phyloP scores from a whole-genome alignment of 176 grass and related monocot genomes.

The Elaeis guineensis region DNA sequence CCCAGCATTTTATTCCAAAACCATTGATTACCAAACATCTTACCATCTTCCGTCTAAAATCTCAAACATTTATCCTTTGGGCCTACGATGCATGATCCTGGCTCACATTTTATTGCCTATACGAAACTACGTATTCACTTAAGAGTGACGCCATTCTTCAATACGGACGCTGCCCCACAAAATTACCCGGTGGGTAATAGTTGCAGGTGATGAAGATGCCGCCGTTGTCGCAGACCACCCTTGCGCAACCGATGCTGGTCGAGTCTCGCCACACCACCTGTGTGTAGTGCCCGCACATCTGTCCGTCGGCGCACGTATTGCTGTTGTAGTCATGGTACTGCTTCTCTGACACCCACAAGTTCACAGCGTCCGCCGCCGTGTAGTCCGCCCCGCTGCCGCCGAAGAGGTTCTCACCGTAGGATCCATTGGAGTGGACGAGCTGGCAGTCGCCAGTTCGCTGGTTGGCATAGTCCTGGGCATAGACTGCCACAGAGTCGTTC shows the following conservation, averaged over 20 bases:
- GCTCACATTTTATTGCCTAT: no score
- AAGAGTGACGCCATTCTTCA: background rate
- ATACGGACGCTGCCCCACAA: slow-evolving; percentile 28
- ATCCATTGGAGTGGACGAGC: slow-evolving; percentile 32
- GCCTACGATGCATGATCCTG: no score
- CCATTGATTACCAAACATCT: no score
- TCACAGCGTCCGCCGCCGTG: slow-evolving; percentile 24
- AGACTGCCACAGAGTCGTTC: slow-evolving; percentile 24
- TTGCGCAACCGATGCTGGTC: slow-evolving; percentile 35
- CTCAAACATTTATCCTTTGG: no score
- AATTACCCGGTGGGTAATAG: slow-evolving; percentile 44
- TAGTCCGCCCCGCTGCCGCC: slow-evolving; percentile 10
- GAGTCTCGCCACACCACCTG: slow-evolving; percentile 53
- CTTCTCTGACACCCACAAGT: slow-evolving; percentile 24
- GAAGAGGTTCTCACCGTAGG: slow-evolving; percentile 58
- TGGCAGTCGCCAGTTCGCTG: slow-evolving; percentile 24
- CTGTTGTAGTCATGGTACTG: slow-evolving; percentile 33
- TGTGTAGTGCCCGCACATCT: slow-evolving; percentile 39
- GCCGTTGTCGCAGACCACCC: slow-evolving; percentile 15
- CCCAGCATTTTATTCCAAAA: no score
- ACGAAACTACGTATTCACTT: no score
- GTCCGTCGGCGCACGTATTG: slow-evolving; percentile 26
- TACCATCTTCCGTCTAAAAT: no score
- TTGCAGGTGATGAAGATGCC: slow-evolving; percentile 44
- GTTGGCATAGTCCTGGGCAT: slow-evolving; percentile 33